Conservation (phyloP, 208 protist species). For the Polymyxa betae region DNA sequence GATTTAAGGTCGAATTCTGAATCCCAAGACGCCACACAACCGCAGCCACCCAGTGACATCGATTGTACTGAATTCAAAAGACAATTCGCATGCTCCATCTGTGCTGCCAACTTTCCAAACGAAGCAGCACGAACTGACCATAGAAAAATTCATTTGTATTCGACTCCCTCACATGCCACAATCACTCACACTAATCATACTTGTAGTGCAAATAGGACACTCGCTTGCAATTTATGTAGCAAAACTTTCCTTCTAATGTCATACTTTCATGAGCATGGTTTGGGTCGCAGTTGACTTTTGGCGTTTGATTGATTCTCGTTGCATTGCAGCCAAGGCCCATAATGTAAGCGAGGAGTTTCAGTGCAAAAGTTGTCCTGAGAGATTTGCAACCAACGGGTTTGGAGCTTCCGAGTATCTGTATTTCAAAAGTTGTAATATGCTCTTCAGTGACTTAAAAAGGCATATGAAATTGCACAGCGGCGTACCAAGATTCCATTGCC, state of each 20-base stretch:
- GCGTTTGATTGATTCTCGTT: not conserved
- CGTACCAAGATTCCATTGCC: not conserved
- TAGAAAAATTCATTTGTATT: not conserved
- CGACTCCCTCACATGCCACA: not conserved
- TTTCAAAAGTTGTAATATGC: not conserved
- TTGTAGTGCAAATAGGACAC: not conserved
- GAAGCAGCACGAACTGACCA: not conserved
- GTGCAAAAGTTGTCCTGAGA: not conserved
- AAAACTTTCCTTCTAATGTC: not conserved
- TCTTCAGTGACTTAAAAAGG: not conserved
- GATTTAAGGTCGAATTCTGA: not conserved
- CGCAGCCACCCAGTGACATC: not conserved
- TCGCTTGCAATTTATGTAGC: not conserved
- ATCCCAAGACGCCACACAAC: not conserved
- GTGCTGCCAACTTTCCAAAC: not conserved
- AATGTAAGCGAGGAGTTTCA: not conserved
- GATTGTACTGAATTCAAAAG: not conserved
- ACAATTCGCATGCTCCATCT: not conserved
- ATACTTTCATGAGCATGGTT: not conserved
- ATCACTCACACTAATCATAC: not conserved
- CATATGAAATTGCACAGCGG: not conserved
- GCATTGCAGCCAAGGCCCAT: not conserved
- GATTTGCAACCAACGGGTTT: not conserved
- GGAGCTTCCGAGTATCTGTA: not conserved
- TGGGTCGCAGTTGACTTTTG: not conserved